Percentiles rank a stretch among this genome's conserved stretches.
phyloP scores from a whole-genome alignment of 306 rosid genomes.

The Leucaena leucocephala region DNA sequence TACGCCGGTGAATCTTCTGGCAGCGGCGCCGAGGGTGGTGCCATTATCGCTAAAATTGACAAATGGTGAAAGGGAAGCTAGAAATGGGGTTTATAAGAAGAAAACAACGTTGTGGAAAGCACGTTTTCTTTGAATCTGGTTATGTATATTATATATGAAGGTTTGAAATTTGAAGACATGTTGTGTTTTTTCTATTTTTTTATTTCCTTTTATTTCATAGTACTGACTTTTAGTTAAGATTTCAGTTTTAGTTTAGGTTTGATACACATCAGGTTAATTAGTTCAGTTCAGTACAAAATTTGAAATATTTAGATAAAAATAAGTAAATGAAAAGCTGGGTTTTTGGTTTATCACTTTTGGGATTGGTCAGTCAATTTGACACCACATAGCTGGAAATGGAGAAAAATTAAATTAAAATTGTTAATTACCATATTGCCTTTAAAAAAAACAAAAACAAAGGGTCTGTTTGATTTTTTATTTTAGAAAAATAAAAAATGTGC shows the following conservation, averaged over 20 bases:
- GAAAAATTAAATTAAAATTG: not conserved
- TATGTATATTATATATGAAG: not conserved
- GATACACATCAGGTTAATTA: not conserved
- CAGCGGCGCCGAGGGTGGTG: not conserved
- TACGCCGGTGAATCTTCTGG: not conserved
- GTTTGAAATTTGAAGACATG: constrained; percentile 23
- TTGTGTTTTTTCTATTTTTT: not conserved
- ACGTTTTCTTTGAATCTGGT: constrained; percentile 30
- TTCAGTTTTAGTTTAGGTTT: constrained; percentile 17
- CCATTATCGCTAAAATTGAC: constrained; percentile 4
- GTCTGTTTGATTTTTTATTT: not conserved
- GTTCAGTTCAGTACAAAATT: constrained; percentile 29
- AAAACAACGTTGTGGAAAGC: constrained; percentile 36
- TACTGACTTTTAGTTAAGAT: constrained; percentile 30
- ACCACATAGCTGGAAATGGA: not conserved
- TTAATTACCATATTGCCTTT: not conserved
- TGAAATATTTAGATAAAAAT: constrained; percentile 1
- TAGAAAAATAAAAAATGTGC: too few relatives aligned
- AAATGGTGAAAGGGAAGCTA: too few relatives aligned
- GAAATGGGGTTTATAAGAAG: constrained; percentile 20
- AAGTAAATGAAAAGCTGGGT: not conserved
- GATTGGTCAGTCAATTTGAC: not conserved
- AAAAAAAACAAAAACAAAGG: not conserved
- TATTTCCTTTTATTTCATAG: not conserved
- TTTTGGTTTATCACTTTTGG: not conserved